Evolutionary conservation across 2,329 filamentous ascomycete genomes (phyloP), one percentile per base, ranked within the genome.

Genomic region (Colletotrichum sp.): DNA sequence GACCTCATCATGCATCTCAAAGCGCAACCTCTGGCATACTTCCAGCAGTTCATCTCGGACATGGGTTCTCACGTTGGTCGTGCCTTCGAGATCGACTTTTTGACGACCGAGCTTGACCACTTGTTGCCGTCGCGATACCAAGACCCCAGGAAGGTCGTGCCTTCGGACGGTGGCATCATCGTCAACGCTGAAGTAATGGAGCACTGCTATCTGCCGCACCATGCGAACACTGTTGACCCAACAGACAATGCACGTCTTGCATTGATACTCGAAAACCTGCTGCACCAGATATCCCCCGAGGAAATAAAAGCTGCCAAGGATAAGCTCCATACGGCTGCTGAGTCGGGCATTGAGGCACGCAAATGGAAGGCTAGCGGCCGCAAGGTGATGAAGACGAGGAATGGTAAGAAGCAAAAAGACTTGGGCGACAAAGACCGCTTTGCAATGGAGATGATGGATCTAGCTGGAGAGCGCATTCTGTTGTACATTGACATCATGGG

Each of bases 201-300:
- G 80, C 82, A 87, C 58, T 93, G 92, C 79, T 96, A 92, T 81
- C 88, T 95, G 3, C 91, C 91, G 0, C 92, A 89, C 78, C 87
- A 93, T 0, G 93, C 94, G 2, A 92, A 91, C 74, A 91, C 89
- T 0, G 86, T 89, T 16, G 88, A 87, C 8, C 83, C 89, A 1
- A 89, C 91, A 24, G 94, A 95, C 77, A 96, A 97, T 79, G 92
- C 93, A 32, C 94, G 94, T 81, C 87, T 96, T 48, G 93, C 93
- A 3, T 83, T 96, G 12, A 83, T 94, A 34, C 85, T 95, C 0
- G 95, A 96, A 83, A 88, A 88, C 3, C 83, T 95, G 66, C 80
- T 95, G 34, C 88, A 92, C 61, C 84, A 92, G 8, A 83, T 90
- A 5, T 89, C 87, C 83, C 71, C 73, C 4, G 79, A 81, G 30